Conservation (phyloP, 306 rosid genomes). For the Cotoneaster glaucophyllus region DNA sequence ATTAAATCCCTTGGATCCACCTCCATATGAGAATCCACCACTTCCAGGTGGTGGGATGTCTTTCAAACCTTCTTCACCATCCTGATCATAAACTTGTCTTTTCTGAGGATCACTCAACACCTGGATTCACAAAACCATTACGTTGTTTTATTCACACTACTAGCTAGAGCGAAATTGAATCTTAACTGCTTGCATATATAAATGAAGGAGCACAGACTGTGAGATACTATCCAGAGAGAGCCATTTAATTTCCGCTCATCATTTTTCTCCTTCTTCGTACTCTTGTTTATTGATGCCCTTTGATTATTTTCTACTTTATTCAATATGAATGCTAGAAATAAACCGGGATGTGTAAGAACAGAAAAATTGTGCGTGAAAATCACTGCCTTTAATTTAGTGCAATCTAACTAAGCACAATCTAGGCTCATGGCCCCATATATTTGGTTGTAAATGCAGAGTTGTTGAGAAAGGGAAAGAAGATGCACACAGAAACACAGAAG, state of each 20-base stretch:
- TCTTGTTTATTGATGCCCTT: background rate
- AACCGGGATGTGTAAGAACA: no score
- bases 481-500: no score
- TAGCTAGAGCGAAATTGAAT: background rate
- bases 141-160: background rate
- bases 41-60: constrained; percentile 71
- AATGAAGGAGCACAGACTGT: background rate
- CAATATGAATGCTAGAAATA: background rate
- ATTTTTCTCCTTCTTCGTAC: no score
- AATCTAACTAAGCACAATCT: no score
- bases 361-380: background rate
- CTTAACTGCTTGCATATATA: background rate
- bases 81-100: constrained; percentile 64
- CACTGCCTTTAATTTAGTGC: background rate
- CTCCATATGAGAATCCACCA: constrained; percentile 14
- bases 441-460: background rate
- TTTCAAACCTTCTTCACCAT: constrained; percentile 91
- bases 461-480: background rate
- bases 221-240: background rate
- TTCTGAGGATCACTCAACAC: constrained; percentile 85
- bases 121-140: constrained; percentile 37
- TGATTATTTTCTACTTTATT: no score
- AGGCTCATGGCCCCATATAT: background rate
- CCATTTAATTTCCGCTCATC: background rate
- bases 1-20: constrained; percentile 60